These are phyloP conservation scores for Podospora pseudopauciseta DNA, from an alignment of 495 filamentous ascomycete species.

Conservation along the genomic window DNA sequence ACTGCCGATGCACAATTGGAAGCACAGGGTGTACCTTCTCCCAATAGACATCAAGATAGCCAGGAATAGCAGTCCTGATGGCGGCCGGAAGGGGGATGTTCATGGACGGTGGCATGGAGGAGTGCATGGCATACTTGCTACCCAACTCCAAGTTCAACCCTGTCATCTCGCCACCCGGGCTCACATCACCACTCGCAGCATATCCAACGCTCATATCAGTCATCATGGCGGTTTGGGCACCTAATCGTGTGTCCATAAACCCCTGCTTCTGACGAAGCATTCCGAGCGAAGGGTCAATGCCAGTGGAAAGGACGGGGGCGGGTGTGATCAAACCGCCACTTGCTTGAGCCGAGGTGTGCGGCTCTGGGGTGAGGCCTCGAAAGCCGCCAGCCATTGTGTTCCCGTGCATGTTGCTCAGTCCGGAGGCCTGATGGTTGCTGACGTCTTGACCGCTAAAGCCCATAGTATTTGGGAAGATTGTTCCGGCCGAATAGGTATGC, in stretches of 20 bases:
- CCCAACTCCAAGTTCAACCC: constrained; percentile 30
- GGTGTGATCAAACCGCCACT: constrained; percentile 40
- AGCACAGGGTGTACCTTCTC: constrained; percentile 38
- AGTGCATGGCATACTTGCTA: constrained; percentile 21
- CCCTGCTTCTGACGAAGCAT: constrained; percentile 30
- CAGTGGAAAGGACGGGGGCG: constrained; percentile 21
- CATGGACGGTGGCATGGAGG: constrained; percentile 23
- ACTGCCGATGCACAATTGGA: constrained; percentile 43
- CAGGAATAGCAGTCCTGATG: constrained; percentile 33
- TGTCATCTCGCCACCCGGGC: constrained; percentile 17
- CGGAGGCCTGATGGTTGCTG: neutral
- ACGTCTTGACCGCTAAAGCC: neutral
- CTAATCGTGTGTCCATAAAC: constrained; percentile 18
- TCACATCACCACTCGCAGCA: constrained; percentile 2
- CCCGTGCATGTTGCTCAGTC: constrained; percentile 20
- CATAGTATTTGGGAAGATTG: neutral
- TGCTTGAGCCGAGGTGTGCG: constrained; percentile 39
- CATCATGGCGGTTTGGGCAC: constrained; percentile 17
- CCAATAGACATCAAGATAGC: constrained; percentile 47
- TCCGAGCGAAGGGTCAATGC: constrained; percentile 24
- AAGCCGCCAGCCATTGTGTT: constrained; percentile 33
- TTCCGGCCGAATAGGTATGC: neutral
- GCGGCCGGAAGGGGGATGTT: constrained; percentile 32
- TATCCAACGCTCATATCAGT: constrained; percentile 17
- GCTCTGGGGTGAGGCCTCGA: constrained; percentile 42